Conservation (phyloP, 768 basidiomycete species). For the Gyrodon lividus region DNA sequence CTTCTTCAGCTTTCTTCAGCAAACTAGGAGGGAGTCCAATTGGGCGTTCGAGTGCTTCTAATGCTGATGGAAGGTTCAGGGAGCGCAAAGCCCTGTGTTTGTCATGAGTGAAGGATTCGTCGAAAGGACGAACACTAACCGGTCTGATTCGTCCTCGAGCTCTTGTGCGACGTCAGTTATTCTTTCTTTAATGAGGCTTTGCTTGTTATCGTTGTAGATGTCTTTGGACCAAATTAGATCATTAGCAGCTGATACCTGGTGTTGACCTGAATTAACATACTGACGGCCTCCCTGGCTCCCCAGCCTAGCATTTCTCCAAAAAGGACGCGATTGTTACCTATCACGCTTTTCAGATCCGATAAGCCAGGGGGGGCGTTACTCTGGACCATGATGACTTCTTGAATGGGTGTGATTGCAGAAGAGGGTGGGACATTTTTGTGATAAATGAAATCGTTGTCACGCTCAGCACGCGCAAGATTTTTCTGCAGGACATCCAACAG, state of each 20-base stretch:
- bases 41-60: slow-evolving; percentile 86
- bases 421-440: slow-evolving; percentile 80
- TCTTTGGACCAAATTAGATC: slow-evolving; percentile 39
- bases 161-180: slow-evolving; percentile 59
- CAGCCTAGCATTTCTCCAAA: slow-evolving; percentile 79
- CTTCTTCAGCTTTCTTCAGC: slow-evolving; percentile 80
- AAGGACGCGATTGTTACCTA: slow-evolving; percentile 56
- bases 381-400: slow-evolving; percentile 65
- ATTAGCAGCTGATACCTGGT: neutral
- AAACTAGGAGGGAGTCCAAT: slow-evolving; percentile 88
- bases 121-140: slow-evolving; percentile 41
- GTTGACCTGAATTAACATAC: slow-evolving; percentile 42
- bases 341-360: slow-evolving; percentile 51
- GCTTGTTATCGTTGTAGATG: slow-evolving; percentile 84
- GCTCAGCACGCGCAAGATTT: slow-evolving; percentile 66
- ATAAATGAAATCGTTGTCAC: slow-evolving; percentile 96
- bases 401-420: slow-evolving; percentile 63
- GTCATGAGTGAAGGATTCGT: slow-evolving; percentile 4
- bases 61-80: slow-evolving; percentile 77
- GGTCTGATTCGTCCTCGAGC: slow-evolving; percentile 58
- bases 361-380: slow-evolving; percentile 55
- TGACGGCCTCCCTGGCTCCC: slow-evolving; percentile 87
- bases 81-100: slow-evolving; percentile 58
- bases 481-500: slow-evolving; percentile 70
- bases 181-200: slow-evolving; percentile 65